Conservation (phyloP, 148 eudicot species). For the Hydrangea macrophylla region DNA sequence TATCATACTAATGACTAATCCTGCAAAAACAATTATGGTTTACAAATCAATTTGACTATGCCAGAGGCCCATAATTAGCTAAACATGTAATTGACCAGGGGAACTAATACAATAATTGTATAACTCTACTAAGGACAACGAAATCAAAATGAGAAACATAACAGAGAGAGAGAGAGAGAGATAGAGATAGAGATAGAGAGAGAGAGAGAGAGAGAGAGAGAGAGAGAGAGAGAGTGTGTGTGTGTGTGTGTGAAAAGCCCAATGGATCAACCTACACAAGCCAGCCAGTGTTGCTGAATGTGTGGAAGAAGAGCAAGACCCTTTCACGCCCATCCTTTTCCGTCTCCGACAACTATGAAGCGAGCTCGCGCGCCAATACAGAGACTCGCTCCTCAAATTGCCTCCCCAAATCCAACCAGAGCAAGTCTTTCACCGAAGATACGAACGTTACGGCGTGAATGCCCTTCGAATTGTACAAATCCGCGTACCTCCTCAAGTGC, state of each 20-base stretch:
- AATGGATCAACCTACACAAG: slow-evolving; percentile 76
- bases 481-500: slow-evolving; percentile 71
- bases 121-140: background rate
- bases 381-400: slow-evolving; percentile 47
- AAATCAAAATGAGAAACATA: background rate
- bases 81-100: background rate
- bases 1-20: background rate
- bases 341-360: slow-evolving; percentile 51
- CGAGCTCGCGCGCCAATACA: slow-evolving; percentile 44
- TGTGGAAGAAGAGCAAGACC: slow-evolving; percentile 75
- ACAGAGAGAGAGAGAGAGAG: too few relatives aligned
- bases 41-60: background rate
- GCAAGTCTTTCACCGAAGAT: slow-evolving; percentile 61
- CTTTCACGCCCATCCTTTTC: slow-evolving; percentile 44
- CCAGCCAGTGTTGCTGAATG: slow-evolving; percentile 97
- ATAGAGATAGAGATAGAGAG: too few relatives aligned
- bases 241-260: background rate
- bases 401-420: slow-evolving; percentile 70
- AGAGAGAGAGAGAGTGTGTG: too few relatives aligned
- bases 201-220: too few relatives aligned
- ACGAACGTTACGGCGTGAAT: slow-evolving; percentile 60
- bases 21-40: background rate
- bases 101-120: background rate
- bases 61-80: too few relatives aligned
- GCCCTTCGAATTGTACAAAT: slow-evolving; percentile 62